These are phyloP conservation scores for Epichloe festucae DNA, from an alignment of 2,329 filamentous ascomycete genomes.

Conservation along the genomic window DNA sequence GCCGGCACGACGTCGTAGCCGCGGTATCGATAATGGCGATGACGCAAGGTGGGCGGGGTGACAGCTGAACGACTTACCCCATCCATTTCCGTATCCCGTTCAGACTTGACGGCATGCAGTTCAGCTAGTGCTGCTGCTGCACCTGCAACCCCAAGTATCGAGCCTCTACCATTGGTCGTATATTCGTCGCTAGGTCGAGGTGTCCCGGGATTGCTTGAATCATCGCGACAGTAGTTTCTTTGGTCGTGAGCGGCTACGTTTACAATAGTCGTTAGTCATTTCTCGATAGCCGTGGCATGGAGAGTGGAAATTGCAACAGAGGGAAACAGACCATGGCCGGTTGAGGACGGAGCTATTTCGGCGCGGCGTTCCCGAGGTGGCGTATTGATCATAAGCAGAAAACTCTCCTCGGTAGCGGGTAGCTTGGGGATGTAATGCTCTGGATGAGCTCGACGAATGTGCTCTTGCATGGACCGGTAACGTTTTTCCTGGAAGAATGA, in stretches of 20 bases:
- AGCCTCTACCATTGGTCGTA: slow-evolving; percentile 28
- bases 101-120: slow-evolving; percentile 62
- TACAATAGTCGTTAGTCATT: neutral
- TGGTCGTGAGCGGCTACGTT: slow-evolving; percentile 42
- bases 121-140: slow-evolving; percentile 81
- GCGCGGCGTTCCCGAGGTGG: slow-evolving; percentile 58
- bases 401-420: slow-evolving; percentile 95
- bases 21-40: slow-evolving; percentile 13
- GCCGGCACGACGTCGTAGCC: neutral
- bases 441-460: slow-evolving; percentile 92
- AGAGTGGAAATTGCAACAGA: slow-evolving; percentile 2
- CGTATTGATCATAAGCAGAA: slow-evolving; percentile 88
- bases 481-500: slow-evolving; percentile 59
- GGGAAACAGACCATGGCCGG: slow-evolving; percentile 20
- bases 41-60: slow-evolving; percentile 13
- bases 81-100: slow-evolving; percentile 67
- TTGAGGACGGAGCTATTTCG: slow-evolving; percentile 20
- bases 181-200: slow-evolving; percentile 59
- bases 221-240: slow-evolving; percentile 41
- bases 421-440: slow-evolving; percentile 97
- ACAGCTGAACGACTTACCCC: slow-evolving; percentile 41
- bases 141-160: slow-evolving; percentile 46
- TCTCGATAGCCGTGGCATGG: neutral
- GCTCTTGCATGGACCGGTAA: slow-evolving; percentile 98
- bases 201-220: slow-evolving; percentile 52